Conservation (phyloP, 345 rosid genomes). For the Triadica sebifera region DNA sequence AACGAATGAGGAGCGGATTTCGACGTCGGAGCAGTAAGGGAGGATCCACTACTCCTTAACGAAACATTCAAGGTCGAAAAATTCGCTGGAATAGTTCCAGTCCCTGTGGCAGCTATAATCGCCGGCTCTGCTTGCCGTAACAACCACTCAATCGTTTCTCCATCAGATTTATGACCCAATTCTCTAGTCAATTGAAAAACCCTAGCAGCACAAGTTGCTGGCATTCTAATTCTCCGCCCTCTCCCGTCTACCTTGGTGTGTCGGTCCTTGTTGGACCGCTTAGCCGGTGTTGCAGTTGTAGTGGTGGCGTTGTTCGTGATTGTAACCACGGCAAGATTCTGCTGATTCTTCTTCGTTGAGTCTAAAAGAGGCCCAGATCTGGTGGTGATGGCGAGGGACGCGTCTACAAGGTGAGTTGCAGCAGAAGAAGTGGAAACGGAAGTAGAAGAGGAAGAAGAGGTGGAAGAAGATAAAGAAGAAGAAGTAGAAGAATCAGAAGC, state of each 20-base stretch:
- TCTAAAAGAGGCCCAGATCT: slow-evolving; percentile 56
- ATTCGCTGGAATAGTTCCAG: slow-evolving; percentile 74
- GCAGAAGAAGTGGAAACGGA: slow-evolving; percentile 27
- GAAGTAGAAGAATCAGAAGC: neutral
- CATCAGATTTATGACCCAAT: slow-evolving; percentile 72
- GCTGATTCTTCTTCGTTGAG: slow-evolving; percentile 30
- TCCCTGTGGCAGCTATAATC: slow-evolving; percentile 68
- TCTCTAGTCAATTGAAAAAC: slow-evolving; percentile 76
- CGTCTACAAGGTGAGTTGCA: slow-evolving; percentile 47
- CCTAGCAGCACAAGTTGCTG: slow-evolving; percentile 77
- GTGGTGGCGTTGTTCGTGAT: slow-evolving; percentile 9
- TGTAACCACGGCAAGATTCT: slow-evolving; percentile 13
- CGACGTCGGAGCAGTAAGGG: slow-evolving; percentile 54
- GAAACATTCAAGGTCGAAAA: slow-evolving; percentile 64
- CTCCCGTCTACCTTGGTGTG: slow-evolving; percentile 66
- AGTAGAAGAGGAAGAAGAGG: slow-evolving; percentile 24
- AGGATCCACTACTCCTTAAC: slow-evolving; percentile 62
- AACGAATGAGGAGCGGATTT: slow-evolving; percentile 66
- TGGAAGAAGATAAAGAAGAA: slow-evolving; percentile 25
- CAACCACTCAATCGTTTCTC: slow-evolving; percentile 77
- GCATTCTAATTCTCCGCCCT: slow-evolving; percentile 79
- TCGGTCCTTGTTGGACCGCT: slow-evolving; percentile 67
- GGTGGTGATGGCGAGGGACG: slow-evolving; percentile 68
- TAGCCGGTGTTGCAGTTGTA: slow-evolving; percentile 29
- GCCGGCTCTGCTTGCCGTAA: slow-evolving; percentile 73